Percentiles rank a stretch among this genome's conserved stretches.
phyloP scores from a whole-genome alignment of 345 rosid genomes.

The Litchi chinensis region DNA sequence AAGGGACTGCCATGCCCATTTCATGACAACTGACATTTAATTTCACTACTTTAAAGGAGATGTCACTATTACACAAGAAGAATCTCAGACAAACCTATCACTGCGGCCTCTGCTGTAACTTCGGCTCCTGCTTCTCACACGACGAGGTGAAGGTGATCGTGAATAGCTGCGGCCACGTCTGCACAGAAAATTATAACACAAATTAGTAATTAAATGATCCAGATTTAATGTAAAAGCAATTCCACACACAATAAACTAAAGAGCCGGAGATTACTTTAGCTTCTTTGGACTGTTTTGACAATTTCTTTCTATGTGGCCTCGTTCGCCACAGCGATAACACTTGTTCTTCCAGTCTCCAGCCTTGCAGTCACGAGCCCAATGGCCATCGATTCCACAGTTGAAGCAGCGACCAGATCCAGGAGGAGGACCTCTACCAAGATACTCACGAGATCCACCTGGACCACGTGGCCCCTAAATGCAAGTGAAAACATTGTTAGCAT shows the following conservation, averaged over 20 bases:
- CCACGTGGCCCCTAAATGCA: slow-evolving; percentile 78
- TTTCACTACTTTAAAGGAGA: neutral
- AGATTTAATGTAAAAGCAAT: neutral
- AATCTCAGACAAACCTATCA: slow-evolving; percentile 49
- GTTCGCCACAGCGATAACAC: slow-evolving; percentile 95
- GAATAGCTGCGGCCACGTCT: slow-evolving; percentile 72
- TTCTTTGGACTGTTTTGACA: slow-evolving; percentile 94
- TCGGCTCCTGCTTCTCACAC: slow-evolving; percentile 82
- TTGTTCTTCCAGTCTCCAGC: slow-evolving; percentile 98
- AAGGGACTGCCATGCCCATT: neutral
- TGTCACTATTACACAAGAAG: neutral
- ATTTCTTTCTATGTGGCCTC: slow-evolving; percentile 93
- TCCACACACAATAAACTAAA: neutral
- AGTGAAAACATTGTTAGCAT: slow-evolving; percentile 1
- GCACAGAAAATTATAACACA: neutral
- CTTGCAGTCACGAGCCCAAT: slow-evolving; percentile 96
- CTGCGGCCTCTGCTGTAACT: slow-evolving; percentile 90
- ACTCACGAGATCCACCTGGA: slow-evolving; percentile 74
- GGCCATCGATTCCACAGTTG: slow-evolving; percentile 96
- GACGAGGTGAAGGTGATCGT: slow-evolving; percentile 79
- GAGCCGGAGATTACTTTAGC: slow-evolving; percentile 41
- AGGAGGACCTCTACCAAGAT: slow-evolving; percentile 87
- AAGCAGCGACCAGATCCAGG: slow-evolving; percentile 98
- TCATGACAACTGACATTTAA: neutral
- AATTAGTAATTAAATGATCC: neutral